Evolutionary conservation across 2,329 filamentous ascomycete genomes (phyloP), one percentile per base, ranked within the genome.

Genomic region (Huntiella decipiens): DNA sequence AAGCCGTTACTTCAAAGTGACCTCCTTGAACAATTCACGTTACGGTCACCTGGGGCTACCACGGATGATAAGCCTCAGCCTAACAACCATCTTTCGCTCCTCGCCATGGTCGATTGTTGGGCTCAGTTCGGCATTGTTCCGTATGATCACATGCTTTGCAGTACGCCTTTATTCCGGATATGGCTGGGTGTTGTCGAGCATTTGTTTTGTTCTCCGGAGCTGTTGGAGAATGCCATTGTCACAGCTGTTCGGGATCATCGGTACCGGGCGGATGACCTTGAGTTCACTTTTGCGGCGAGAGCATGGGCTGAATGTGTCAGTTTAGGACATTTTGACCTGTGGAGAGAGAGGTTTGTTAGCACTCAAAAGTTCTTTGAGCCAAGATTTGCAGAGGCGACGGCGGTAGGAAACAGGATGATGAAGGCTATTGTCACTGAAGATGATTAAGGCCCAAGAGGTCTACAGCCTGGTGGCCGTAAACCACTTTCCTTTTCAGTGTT

Each of bases 91-190:
- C 71, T 98, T 28, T 87, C 79, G 58, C 69, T 98, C 48, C 71
- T 98, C 38, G 91, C 87, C 40, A 98, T 98, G 75, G 92, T 96
- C 38, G 91, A 98, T 65, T 96, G 88, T 64, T 98, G 91, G 91
- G 91, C 83, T 58, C 83, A 84, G 53, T 71, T 96, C 39, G 82
- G 78, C 32, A 98, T 95, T 55, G 82, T 92, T 41, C 91, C 91
- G 1, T 98, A 98, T 61, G 88, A 98, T 62, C 92, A 98, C 66
- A 98, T 98, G 87, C 92, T 98, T 54, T 98, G 91, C 66, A 94
- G 86, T 45, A 98, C 91, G 35, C 91, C 91, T 65, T 74, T 96
- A 40, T 98, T 98, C 67, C 82, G 91, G 43, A 75, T 98, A 52
- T 95, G 91, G 76, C 73, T 98, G 32, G 91, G 91, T 47, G 92